Evolutionary conservation across 139 green algal species (phyloP).

Genomic region (Volvox africanus): DNA sequence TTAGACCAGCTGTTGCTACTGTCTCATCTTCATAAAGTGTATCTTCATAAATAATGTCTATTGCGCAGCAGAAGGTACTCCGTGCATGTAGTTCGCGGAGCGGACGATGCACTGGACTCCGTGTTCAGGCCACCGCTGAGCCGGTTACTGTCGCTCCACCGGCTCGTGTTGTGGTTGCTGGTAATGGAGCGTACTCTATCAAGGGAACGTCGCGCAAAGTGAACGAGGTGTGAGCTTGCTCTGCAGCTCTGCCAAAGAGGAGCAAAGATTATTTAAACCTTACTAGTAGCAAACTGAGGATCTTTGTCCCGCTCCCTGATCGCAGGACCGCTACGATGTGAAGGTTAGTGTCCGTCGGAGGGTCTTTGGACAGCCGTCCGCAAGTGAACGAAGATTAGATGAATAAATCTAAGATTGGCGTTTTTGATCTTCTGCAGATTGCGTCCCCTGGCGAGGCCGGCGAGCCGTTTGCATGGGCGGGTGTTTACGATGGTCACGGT

Average conservation of each 20-base stretch:
- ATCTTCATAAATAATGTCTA: background rate
- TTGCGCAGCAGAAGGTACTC: background rate
- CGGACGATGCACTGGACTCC: background rate
- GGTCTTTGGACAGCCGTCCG: background rate
- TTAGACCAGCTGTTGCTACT: too few species aligned
- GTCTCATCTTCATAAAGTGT: too few species aligned
- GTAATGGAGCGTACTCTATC: background rate
- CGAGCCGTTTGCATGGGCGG: conserved; percentile 49
- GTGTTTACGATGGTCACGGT: conserved; percentile 78
- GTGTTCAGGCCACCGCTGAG: background rate
- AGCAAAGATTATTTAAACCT: too few species aligned
- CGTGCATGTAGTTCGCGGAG: background rate
- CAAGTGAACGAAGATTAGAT: background rate
- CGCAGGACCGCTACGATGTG: conserved; percentile 31
- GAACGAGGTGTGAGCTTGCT: conserved; percentile 18
- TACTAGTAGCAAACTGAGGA: background rate
- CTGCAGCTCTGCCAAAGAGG: too few species aligned
- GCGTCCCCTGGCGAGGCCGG: background rate
- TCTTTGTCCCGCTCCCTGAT: background rate
- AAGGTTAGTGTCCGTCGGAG: conserved; percentile 28
- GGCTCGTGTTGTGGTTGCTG: background rate
- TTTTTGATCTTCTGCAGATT: conserved; percentile 1
- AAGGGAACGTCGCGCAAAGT: conserved; percentile 34
- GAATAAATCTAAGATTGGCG: background rate
- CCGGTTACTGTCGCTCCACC: background rate